A percentile compares a stretch with the other conserved stretches of the same genome.
These are phyloP conservation scores for Coemansia sp. DNA, from an alignment of 192 early-diverging fungal species.

Conservation along the genomic window DNA sequence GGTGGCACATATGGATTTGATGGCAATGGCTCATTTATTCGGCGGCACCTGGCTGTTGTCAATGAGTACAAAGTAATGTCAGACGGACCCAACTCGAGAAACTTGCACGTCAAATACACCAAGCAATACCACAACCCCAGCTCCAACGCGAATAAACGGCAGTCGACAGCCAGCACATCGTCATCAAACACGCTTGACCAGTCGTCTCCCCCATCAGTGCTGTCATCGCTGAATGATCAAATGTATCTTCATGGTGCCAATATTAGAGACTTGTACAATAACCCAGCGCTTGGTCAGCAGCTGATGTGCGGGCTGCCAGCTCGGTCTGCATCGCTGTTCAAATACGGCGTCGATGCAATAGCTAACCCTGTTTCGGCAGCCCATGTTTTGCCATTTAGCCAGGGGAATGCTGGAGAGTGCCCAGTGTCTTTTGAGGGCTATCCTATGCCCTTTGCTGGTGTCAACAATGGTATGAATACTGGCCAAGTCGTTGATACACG, in stretches of 20 bases:
- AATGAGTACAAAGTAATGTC: conserved; percentile 52
- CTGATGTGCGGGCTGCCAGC: conserved; percentile 11
- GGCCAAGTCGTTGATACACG: not conserved
- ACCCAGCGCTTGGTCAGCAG: not conserved
- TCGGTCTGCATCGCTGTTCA: conserved; percentile 6
- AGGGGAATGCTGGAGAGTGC: not conserved
- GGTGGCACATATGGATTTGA: conserved; percentile 47
- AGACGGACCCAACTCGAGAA: conserved; percentile 38
- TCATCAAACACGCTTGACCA: conserved; percentile 8
- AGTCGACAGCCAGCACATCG: conserved; percentile 2
- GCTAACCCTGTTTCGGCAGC: not conserved
- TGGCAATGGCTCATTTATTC: conserved; percentile 35
- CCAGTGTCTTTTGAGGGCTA: not conserved
- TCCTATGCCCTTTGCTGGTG: not conserved
- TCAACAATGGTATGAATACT: not conserved
- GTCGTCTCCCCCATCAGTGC: not conserved
- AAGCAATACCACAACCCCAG: conserved; percentile 54
- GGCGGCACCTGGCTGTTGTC: conserved; percentile 51
- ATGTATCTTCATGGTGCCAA: not conserved
- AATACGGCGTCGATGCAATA: not conserved
- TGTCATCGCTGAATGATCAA: conserved; percentile 3
- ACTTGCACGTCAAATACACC: conserved; percentile 51
- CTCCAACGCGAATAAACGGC: conserved; percentile 6
- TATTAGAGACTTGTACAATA: not conserved
- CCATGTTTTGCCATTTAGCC: not conserved